Conservation (phyloP, 2,329 filamentous ascomycete genomes). For the Alternaria ethzedia region DNA sequence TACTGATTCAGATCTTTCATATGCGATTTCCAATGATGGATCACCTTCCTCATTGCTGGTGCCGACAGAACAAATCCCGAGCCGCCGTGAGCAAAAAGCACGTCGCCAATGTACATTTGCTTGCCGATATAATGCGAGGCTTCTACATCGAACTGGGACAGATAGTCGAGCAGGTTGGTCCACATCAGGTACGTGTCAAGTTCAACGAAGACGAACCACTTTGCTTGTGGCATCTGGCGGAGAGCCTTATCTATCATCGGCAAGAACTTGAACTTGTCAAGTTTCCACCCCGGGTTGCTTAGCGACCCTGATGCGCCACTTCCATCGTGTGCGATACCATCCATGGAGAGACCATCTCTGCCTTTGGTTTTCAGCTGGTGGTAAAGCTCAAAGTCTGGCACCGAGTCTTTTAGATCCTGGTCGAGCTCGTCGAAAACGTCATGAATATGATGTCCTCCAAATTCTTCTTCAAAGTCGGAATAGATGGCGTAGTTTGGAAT, state of each 20-base stretch:
- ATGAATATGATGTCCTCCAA: constrained; percentile 29
- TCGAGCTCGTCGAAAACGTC: constrained; percentile 38
- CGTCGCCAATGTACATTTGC: constrained; percentile 58
- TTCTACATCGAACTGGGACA: constrained; percentile 55
- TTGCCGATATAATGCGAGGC: constrained; percentile 60
- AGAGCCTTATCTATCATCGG: constrained; percentile 38
- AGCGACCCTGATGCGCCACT: constrained; percentile 5
- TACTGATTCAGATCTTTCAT: constrained; percentile 51
- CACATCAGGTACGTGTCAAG: constrained; percentile 63
- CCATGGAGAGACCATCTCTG: constrained; percentile 18
- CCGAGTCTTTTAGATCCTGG: constrained; percentile 23
- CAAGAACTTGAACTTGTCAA: constrained; percentile 46
- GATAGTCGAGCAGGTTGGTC: constrained; percentile 59
- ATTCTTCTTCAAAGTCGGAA: constrained; percentile 41
- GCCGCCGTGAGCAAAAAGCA: constrained; percentile 61
- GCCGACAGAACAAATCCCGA: constrained; percentile 59
- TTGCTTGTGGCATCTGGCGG: constrained; percentile 50
- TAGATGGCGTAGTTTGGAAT: constrained; percentile 40
- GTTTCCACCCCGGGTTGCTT: constrained; percentile 26
- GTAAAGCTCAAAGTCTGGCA: constrained; percentile 42
- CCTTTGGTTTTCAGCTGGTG: constrained; percentile 33
- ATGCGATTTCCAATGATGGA: constrained; percentile 47
- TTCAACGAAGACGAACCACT: constrained; percentile 66
- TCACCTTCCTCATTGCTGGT: constrained; percentile 50
- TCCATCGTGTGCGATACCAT: constrained; percentile 23